These are phyloP conservation scores for Pseudonectria buxi DNA, from an alignment of 2,329 filamentous ascomycete species.

Conservation along the genomic window DNA sequence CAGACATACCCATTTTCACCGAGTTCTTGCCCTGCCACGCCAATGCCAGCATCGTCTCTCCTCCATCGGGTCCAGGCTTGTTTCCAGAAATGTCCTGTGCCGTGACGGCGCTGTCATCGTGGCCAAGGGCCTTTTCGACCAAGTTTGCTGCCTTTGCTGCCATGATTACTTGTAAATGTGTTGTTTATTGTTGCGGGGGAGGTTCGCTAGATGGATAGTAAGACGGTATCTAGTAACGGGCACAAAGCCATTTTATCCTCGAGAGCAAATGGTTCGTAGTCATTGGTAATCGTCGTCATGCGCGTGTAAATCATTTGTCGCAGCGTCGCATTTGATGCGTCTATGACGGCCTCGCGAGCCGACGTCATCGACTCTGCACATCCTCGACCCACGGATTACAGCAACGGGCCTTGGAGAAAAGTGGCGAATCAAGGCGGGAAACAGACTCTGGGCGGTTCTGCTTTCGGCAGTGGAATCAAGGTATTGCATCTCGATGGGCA, in stretches of 20 bases:
- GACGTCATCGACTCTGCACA: slow-evolving; percentile 15
- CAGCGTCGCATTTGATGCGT: slow-evolving; percentile 8
- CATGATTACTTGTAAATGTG: slow-evolving; percentile 9
- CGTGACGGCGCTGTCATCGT: slow-evolving; percentile 57
- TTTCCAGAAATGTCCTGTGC: slow-evolving; percentile 65
- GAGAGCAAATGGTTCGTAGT: no score
- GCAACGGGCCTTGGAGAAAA: no score
- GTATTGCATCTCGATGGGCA: no score
- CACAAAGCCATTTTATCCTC: no score
- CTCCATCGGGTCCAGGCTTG: slow-evolving; percentile 35
- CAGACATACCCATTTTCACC: slow-evolving; percentile 54
- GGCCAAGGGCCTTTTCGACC: slow-evolving; percentile 61
- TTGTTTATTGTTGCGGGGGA: not conserved
- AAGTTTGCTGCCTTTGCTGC: slow-evolving; percentile 57
- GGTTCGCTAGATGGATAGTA: no score
- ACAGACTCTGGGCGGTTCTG: no score
- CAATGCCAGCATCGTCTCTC: slow-evolving; percentile 69
- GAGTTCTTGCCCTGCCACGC: slow-evolving; percentile 77
- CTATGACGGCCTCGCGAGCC: slow-evolving; percentile 13
- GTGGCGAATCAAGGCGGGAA: no score
- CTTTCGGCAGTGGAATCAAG: no score
- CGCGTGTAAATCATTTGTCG: no score
- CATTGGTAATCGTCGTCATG: no score
- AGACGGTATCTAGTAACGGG: no score
- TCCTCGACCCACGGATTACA: not conserved